phyloP scores from a whole-genome alignment of 1,139 yeast genomes.

The Pneumocystis oryctolagi region DNA sequence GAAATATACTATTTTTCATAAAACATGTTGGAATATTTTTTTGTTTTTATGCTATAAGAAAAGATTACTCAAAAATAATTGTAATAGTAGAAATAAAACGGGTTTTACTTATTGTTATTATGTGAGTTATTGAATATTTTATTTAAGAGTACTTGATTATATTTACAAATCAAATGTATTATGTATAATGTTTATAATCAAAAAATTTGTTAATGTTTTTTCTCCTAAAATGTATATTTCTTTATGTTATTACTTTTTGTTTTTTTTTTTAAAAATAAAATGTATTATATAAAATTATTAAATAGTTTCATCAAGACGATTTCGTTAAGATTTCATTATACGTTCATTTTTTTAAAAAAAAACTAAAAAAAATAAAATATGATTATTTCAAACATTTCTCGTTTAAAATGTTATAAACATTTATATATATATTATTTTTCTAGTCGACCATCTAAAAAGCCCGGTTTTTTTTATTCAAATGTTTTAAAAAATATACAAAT shows the following conservation, averaged over 20 bases:
- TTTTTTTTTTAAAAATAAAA: too few species aligned
- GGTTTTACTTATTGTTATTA: too few species aligned
- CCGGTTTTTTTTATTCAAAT: background rate
- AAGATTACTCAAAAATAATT: too few species aligned
- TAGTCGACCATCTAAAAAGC: background rate
- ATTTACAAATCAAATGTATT: too few species aligned
- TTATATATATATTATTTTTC: background rate
- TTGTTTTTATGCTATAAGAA: background rate
- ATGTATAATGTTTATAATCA: too few species aligned
- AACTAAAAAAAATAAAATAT: background rate
- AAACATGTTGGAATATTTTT: background rate
- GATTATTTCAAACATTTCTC: background rate
- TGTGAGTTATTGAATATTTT: too few species aligned
- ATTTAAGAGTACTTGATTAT: too few species aligned
- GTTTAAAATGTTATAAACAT: background rate
- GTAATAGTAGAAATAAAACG: too few species aligned
- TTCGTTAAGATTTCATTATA: background rate
- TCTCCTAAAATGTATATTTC: too few species aligned
- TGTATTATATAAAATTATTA: too few species aligned
- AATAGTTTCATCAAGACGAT: background rate
- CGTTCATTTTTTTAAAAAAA: background rate
- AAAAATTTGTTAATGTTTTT: too few species aligned
- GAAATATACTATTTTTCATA: background rate
- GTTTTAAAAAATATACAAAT: background rate
- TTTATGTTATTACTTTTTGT: too few species aligned